Conservation (phyloP, 2,329 filamentous ascomycete genomes). For the Elsinoe ampelina region DNA sequence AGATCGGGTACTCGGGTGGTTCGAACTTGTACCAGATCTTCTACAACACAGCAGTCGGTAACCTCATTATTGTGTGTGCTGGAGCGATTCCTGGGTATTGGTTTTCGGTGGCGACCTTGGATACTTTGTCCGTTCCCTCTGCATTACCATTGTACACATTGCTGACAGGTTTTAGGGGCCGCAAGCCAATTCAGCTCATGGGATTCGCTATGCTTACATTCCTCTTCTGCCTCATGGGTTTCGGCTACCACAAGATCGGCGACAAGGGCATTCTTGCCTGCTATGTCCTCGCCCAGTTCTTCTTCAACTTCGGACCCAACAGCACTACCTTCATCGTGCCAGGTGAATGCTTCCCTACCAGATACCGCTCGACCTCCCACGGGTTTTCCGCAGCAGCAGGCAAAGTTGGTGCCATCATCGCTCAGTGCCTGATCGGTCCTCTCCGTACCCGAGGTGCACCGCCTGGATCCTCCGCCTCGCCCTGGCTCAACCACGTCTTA, state of each 20-base stretch:
- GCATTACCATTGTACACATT: background rate
- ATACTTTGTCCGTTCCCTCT: constrained; percentile 36
- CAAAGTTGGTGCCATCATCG: constrained; percentile 42
- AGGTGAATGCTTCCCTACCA: constrained; percentile 44
- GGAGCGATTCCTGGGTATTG: constrained; percentile 76
- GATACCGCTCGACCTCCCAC: constrained; percentile 40
- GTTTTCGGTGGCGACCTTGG: constrained; percentile 65
- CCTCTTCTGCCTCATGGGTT: constrained; percentile 42
- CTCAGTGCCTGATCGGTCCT: constrained; percentile 41
- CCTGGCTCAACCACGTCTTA: constrained; percentile 65
- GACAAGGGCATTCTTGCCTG: constrained; percentile 35
- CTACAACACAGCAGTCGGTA: constrained; percentile 67
- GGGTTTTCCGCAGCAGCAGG: constrained; percentile 41
- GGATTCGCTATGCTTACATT: constrained; percentile 40
- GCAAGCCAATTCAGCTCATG: constrained; percentile 65
- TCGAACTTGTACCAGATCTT: constrained; percentile 57
- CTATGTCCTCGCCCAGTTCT: constrained; percentile 42
- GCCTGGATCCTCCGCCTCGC: constrained; percentile 43
- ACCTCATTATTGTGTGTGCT: constrained; percentile 68
- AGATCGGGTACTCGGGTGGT: constrained; percentile 64
- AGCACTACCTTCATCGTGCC: constrained; percentile 44
- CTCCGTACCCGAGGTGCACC: constrained; percentile 46
- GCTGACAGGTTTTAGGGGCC: constrained; percentile 38
- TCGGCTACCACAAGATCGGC: constrained; percentile 38
- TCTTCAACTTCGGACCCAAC: constrained; percentile 47